Evolutionary conservation across 2,329 filamentous ascomycete species (phyloP).

Genomic region (Eurotiales sp.): DNA sequence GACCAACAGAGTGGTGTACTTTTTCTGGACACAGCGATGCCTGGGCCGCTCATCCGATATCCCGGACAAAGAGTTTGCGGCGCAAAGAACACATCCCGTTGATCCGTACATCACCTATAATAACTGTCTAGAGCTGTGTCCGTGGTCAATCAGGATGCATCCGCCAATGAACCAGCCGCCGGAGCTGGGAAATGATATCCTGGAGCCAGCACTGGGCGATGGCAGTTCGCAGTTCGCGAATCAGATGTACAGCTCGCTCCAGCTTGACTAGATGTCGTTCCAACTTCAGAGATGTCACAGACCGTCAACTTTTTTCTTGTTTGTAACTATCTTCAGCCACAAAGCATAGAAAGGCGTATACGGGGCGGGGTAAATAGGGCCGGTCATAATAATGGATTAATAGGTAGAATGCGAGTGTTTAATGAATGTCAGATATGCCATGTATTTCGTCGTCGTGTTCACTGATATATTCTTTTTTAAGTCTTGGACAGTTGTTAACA

Average conservation of each 20-base stretch:
- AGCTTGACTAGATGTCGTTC: constrained; percentile 9
- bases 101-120: constrained; percentile 31
- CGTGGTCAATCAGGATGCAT: constrained; percentile 38
- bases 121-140: constrained; percentile 37
- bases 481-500: too few species aligned
- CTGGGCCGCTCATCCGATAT: constrained; percentile 26
- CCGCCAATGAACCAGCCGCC: constrained; percentile 31
- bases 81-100: constrained; percentile 36
- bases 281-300: too few species aligned
- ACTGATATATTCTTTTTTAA: too few species aligned
- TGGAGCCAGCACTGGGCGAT: constrained; percentile 28
- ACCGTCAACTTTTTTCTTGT: too few species aligned
- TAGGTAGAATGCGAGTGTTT: not conserved
- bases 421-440: too few species aligned
- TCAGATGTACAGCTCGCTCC: constrained; percentile 36
- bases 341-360: not conserved
- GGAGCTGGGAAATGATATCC: constrained; percentile 30
- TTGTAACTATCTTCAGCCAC: not conserved
- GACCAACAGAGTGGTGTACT: constrained; percentile 28
- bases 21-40: constrained; percentile 33
- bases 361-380: not conserved
- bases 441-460: too few species aligned
- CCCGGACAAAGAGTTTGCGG: constrained; percentile 32
- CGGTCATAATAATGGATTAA: too few species aligned
- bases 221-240: constrained; percentile 26